Percentiles rank a stretch among this genome's conserved stretches.
Evolutionary conservation across 768 basidiomycete genomes (phyloP).

Genomic region (Leucogyrophana mollusca): DNA sequence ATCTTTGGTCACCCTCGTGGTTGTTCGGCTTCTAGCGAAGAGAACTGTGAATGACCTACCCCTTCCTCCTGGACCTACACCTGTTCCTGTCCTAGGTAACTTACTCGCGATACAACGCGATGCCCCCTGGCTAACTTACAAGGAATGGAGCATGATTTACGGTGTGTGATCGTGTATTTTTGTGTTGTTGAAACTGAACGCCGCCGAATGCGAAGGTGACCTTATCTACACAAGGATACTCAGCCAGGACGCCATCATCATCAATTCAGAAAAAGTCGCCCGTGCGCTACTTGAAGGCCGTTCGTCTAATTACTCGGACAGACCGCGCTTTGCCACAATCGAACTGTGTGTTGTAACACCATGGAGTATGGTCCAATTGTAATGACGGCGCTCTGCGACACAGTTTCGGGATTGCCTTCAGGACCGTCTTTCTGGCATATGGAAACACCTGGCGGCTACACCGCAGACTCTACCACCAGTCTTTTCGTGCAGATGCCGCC

Average conservation of each 20-base stretch:
- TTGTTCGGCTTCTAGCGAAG: background rate
- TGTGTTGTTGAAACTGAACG: background rate
- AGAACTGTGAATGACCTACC: background rate
- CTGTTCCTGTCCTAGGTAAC: slow-evolving; percentile 3
- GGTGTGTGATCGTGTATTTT: background rate
- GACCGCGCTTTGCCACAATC: slow-evolving; percentile 35
- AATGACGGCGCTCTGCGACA: no score
- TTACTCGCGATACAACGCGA: background rate
- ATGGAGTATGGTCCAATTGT: no score
- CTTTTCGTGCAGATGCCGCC: slow-evolving; percentile 9
- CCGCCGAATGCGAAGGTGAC: slow-evolving; percentile 34
- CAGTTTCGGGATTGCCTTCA: slow-evolving; percentile 41
- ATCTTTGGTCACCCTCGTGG: background rate
- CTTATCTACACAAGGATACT: slow-evolving; percentile 38
- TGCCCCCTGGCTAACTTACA: slow-evolving; percentile 5
- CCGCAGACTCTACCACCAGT: slow-evolving; percentile 29
- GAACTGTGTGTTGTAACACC: slow-evolving; percentile 40
- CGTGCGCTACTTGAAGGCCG: slow-evolving; percentile 43
- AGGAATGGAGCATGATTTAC: background rate
- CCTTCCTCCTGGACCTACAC: slow-evolving; percentile 3
- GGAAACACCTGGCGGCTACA: slow-evolving; percentile 29
- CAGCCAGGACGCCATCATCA: slow-evolving; percentile 41
- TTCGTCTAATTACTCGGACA: slow-evolving; percentile 39
- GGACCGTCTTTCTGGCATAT: slow-evolving; percentile 36
- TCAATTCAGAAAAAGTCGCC: slow-evolving; percentile 38